phyloP scores from a whole-genome alignment of 345 rosid species.

The Cardamine occulta region DNA sequence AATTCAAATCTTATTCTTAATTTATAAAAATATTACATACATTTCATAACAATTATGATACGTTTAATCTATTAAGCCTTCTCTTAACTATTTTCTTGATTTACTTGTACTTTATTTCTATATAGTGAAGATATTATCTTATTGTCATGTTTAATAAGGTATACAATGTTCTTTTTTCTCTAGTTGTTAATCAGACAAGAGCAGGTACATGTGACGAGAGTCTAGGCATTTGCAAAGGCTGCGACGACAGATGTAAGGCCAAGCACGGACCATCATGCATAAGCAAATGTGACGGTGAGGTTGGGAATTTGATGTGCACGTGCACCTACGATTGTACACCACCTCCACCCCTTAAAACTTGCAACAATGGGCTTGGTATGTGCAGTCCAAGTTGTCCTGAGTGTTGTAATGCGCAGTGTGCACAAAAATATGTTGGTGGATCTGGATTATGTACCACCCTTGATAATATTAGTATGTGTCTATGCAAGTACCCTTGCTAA shows the following conservation, averaged over 20 bases:
- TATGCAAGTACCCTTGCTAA: conserved; percentile 28
- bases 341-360: background rate
- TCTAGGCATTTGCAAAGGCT: background rate
- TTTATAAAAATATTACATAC: background rate
- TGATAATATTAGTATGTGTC: background rate
- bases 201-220: background rate
- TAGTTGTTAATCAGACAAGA: background rate
- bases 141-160: background rate
- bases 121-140: background rate
- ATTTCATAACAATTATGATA: background rate
- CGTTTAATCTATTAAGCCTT: background rate
- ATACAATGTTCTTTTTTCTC: background rate
- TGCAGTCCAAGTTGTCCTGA: background rate
- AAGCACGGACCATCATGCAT: background rate
- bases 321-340: background rate
- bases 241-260: background rate
- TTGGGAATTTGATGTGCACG: background rate
- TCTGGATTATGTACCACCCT: conserved; percentile 20
- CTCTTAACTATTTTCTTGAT: background rate
- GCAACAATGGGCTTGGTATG: background rate
- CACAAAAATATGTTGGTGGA: conserved; percentile 20
- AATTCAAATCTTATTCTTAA: background rate
- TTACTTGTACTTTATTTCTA: background rate
- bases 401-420: conserved; percentile 19
- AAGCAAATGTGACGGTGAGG: background rate